Base-by-base conservation (phyloP, 331 rosid genomes). In the Arachis monticola region DNA sequence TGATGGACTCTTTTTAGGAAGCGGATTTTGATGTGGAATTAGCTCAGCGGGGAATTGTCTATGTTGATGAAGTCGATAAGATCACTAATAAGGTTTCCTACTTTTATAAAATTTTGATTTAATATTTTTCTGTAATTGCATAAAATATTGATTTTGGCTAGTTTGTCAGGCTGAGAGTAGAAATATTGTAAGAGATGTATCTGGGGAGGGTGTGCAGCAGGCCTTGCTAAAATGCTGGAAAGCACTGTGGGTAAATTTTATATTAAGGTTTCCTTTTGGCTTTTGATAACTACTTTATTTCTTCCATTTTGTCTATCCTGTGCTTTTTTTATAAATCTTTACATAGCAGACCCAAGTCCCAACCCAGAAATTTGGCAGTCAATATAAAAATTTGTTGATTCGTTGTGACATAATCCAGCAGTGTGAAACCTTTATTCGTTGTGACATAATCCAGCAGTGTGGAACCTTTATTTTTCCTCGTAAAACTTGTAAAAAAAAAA, bases 181-280 rank as follows among this genome's bases (percentile, higher is more conserved):
- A 48, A 86, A 85, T 77, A 56, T 68, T 82, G 92, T 91, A 74
- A 88, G 96, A 82, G 96, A 90, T 80, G 96, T 90, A 52, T 88
- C 93, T 13, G 93, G 93, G 69, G 96, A 86, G 85, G 92, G 96
- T 46, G 96, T 89, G 67, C 92, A 89, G 57, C 96, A 89, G 81
- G 90, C 96, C 73, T 74, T 90, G 42, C 81, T 90, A 40, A 90
- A 90, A 90, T 90, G 90, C 77, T 88, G 60, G 96, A 90, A 84
- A 91, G 96, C 88, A 90, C 87, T 14, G 93, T 90, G 76, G 74
- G 90, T 77, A 58, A 74, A 70, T 60, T 77, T 46, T 68, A 61
- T 10, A 14, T 30, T 35, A 42, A 45, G 13, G 47, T 4, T 35
- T 4, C 40, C 3, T 56, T 6, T 57, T 48, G 8, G 40, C 40